phyloP scores from a whole-genome alignment of 2,329 filamentous ascomycete genomes.

The Pseudogymnoascus destructans region DNA sequence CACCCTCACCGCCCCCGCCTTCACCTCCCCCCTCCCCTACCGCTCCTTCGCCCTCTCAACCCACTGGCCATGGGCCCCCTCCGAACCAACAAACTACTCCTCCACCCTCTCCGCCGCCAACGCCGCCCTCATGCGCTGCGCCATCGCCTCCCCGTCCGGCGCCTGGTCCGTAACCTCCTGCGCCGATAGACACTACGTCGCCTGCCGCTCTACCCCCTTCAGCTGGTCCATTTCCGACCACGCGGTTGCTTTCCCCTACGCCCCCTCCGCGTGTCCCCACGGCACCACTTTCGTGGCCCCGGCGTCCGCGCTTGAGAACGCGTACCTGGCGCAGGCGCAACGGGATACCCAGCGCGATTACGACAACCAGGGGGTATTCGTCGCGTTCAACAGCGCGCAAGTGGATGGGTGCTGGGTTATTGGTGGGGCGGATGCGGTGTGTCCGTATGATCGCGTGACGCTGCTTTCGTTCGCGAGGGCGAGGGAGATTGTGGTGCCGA shows the following conservation, averaged over 20 bases:
- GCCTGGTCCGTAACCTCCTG: slow-evolving; percentile 48
- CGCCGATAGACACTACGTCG: slow-evolving; percentile 34
- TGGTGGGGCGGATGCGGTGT: slow-evolving; percentile 40
- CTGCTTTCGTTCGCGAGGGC: slow-evolving; percentile 29
- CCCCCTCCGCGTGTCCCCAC: slow-evolving; percentile 34
- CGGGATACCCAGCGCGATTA: slow-evolving; percentile 19
- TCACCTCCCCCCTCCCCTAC: slow-evolving; percentile 35
- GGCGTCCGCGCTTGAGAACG: slow-evolving; percentile 49
- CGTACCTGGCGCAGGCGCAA: slow-evolving; percentile 33
- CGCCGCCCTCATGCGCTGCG: slow-evolving; percentile 37
- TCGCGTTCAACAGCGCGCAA: slow-evolving; percentile 49
- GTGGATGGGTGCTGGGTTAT: slow-evolving; percentile 46
- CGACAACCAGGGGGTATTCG: slow-evolving; percentile 31
- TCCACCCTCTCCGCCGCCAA: slow-evolving; percentile 20
- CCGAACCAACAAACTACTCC: slow-evolving; percentile 34
- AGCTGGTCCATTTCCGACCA: slow-evolving; percentile 39
- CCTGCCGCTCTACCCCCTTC: slow-evolving; percentile 46
- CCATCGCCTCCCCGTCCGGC: slow-evolving; percentile 30
- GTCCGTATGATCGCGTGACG: slow-evolving; percentile 38
- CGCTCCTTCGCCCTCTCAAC: slow-evolving; percentile 36
- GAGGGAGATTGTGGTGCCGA: slow-evolving; percentile 40
- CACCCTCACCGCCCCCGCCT: slow-evolving; percentile 38
- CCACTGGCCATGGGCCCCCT: slow-evolving; percentile 47
- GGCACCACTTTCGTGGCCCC: slow-evolving; percentile 42
- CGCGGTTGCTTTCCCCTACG: slow-evolving; percentile 31